These are phyloP conservation scores for Cylindricascospora bacillispora DNA, from an alignment of 1,139 yeast species.

Conservation along the genomic window DNA sequence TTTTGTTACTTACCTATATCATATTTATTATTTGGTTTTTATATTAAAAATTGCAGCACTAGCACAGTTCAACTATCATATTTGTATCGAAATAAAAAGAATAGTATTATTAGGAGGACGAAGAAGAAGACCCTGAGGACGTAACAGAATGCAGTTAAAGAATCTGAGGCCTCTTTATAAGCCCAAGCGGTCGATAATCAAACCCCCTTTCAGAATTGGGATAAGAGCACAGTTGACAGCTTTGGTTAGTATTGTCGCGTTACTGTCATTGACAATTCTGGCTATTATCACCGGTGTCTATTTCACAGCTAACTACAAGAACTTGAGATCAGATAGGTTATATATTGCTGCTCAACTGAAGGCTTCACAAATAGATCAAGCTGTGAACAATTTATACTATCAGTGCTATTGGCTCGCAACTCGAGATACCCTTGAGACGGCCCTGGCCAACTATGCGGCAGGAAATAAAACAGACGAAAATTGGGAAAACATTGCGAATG, in stretches of 20 bases:
- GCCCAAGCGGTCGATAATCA: too few species aligned
- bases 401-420: conserved; percentile 61
- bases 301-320: conserved; percentile 51
- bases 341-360: conserved; percentile 71
- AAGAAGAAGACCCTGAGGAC: too few species aligned
- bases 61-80: too few species aligned
- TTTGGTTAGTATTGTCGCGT: conserved; percentile 65
- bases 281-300: conserved; percentile 75
- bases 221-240: conserved; percentile 58
- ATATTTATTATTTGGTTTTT: too few species aligned
- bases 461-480: conserved; percentile 50
- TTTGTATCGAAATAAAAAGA: too few species aligned
- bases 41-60: too few species aligned
- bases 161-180: too few species aligned
- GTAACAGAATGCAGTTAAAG: too few species aligned
- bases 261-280: conserved; percentile 59
- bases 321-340: conserved; percentile 55
- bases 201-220: conserved; percentile 27
- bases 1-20: too few species aligned
- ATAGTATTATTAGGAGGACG: too few species aligned
- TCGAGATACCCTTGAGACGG: conserved; percentile 45
- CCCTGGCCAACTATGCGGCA: conserved; percentile 52
- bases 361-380: conserved; percentile 66
- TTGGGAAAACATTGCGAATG: conserved; percentile 31
- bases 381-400: conserved; percentile 47